Evolutionary conservation across 2,329 filamentous ascomycete species (phyloP).

Genomic region (Lizonia empirigonia): DNA sequence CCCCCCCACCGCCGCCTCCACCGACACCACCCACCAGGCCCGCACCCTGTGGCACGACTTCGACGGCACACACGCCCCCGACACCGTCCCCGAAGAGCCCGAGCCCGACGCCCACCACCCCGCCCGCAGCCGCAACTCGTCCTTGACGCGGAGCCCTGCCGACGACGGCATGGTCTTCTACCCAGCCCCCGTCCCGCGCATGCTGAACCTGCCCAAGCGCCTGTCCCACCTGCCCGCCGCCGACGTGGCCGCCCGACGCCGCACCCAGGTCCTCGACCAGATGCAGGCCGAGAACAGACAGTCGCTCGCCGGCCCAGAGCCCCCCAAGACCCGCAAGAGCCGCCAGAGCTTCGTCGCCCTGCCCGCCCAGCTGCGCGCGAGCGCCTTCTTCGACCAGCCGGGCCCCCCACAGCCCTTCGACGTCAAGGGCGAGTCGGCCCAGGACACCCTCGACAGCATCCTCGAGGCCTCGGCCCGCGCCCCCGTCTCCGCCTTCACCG

Average conservation of each 20-base stretch:
- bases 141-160: slow-evolving; percentile 54
- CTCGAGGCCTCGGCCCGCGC: slow-evolving; percentile 86
- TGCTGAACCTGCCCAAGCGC: slow-evolving; percentile 89
- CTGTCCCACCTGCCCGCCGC: slow-evolving; percentile 75
- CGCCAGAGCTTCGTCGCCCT: slow-evolving; percentile 60
- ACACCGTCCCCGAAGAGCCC: slow-evolving; percentile 48
- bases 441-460: slow-evolving; percentile 87
- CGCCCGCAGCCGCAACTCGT: slow-evolving; percentile 37
- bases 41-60: slow-evolving; percentile 77
- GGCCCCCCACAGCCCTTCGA: slow-evolving; percentile 61
- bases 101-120: slow-evolving; percentile 20
- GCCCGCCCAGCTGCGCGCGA: slow-evolving; percentile 87
- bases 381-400: slow-evolving; percentile 80
- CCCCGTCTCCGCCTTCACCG: slow-evolving; percentile 88
- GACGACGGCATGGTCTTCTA: slow-evolving; percentile 91
- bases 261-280: slow-evolving; percentile 72
- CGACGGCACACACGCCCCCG: slow-evolving; percentile 76
- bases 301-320: slow-evolving; percentile 40
- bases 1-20: slow-evolving; percentile 60
- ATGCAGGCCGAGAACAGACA: slow-evolving; percentile 63
- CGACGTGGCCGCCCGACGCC: slow-evolving; percentile 69
- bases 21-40: slow-evolving; percentile 68
- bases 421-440: slow-evolving; percentile 77
- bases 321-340: slow-evolving; percentile 33
- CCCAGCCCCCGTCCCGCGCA: slow-evolving; percentile 89